Base-by-base conservation (phyloP, 495 filamentous ascomycete species). In the Aspergillus mulundensis region DNA sequence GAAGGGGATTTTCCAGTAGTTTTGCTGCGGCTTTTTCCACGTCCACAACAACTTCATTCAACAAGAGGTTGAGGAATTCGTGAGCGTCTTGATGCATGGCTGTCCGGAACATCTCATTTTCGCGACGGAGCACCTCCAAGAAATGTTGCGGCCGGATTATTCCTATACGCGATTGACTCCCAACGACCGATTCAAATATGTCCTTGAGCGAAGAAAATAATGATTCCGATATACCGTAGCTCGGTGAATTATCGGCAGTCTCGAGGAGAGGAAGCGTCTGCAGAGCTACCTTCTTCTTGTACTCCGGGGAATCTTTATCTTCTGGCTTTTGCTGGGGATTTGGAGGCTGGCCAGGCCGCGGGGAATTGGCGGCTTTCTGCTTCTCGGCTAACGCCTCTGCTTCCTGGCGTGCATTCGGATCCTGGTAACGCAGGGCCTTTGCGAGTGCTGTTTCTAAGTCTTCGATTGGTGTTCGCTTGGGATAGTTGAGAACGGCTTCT, bases 81-180 rank as follows among this genome's bases (percentile, higher is more conserved):
- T 98, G 94, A 6, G 94, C 94, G 74, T 98, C 94, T 71, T 98
- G 94, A 70, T 98, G 94, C 88, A 96, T 95, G 20, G 91, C 86
- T 36, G 88, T 88, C 45, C 91, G 88, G 61, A 97, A 98, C 91
- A 96, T 95, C 68, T 97, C 95, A 66, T 97, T 92, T 59, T 97
- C 90, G 24, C 89, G 81, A 65, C 91, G 88, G 58, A 98, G 81
- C 11, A 97, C 89, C 67, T 97, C 95, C 45, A 98, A 74, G 58
- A 98, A 97, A 61, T 91, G 86, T 54, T 91, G 86, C 3, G 94
- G 94, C 63, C 89, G 94, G n/a, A 96, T 80, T 7, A 98, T 89
- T 10, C 94, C 94, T 2, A 90, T 90, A 54, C 90, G 84, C 16
- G 88, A 88, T 55, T 83, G 74, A 66, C 91, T 91, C 36, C 84